Evolutionary conservation across 164 flowering plant genomes (phyloP).

Genomic region (Umbellularia californica): DNA sequence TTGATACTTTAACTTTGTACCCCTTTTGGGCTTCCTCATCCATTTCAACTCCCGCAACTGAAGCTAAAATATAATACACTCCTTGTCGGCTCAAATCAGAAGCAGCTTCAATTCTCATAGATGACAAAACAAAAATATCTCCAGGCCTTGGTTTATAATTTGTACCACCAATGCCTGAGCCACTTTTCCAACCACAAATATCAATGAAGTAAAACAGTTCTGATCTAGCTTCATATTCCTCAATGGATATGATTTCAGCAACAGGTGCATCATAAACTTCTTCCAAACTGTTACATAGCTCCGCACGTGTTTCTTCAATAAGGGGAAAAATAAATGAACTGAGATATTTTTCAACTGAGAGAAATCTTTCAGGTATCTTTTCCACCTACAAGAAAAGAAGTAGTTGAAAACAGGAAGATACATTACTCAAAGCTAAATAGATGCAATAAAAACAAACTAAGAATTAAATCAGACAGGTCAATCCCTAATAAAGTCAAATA

Average conservation of each 20-base stretch:
- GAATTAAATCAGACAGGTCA: background rate
- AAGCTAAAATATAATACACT: constrained; percentile 37
- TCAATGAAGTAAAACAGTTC: background rate
- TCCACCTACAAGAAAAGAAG: constrained; percentile 34
- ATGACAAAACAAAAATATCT: constrained; percentile 52
- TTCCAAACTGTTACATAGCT: constrained; percentile 45
- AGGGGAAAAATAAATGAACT: constrained; percentile 44
- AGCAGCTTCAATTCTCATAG: constrained; percentile 37
- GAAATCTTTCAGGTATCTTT: constrained; percentile 46
- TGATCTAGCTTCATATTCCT: constrained; percentile 8
- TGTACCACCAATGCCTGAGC: constrained; percentile 17
- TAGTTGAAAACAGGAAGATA: background rate
- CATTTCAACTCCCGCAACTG: constrained; percentile 16
- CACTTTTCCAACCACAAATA: background rate
- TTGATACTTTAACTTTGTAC: constrained; percentile 25
- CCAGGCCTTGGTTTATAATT: constrained; percentile 50
- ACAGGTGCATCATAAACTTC: constrained; percentile 37
- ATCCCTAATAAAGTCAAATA: background rate
- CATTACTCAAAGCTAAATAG: no score
- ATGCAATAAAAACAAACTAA: background rate
- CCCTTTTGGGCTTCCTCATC: constrained; percentile 4
- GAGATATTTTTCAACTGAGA: constrained; percentile 41
- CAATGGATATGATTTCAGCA: constrained; percentile 35
- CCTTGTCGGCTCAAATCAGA: constrained; percentile 36
- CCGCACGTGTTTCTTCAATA: constrained; percentile 53